Evolutionary conservation across 129 eudicot species (phyloP).

Genomic region (Smallanthus sonchifolius): DNA sequence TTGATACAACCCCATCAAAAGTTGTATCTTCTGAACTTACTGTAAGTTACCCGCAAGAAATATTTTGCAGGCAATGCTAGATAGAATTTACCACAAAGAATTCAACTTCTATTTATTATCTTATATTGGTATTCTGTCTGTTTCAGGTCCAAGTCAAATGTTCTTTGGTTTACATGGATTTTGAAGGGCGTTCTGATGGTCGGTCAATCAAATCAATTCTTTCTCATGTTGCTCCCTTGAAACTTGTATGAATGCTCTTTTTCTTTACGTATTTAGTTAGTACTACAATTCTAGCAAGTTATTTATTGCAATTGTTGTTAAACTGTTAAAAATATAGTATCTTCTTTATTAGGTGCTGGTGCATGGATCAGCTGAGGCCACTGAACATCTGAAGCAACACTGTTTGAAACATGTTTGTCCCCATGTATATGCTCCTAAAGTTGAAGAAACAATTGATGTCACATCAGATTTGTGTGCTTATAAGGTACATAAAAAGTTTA

Average conservation of each 20-base stretch:
- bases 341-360: conserved; percentile 66
- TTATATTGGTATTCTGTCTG: conserved; percentile 10
- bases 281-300: not conserved
- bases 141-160: conserved; percentile 90
- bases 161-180: conserved; percentile 80
- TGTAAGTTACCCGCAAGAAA: conserved; percentile 39
- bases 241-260: conserved; percentile 54
- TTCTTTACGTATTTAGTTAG: not conserved
- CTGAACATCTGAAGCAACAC: conserved; percentile 96
- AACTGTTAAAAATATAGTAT: not conserved
- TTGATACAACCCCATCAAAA: conserved; percentile 93
- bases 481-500: conserved; percentile 42
- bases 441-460: conserved; percentile 93
- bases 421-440: conserved; percentile 89
- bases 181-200: conserved; percentile 99
- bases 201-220: conserved; percentile 89
- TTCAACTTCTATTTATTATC: not conserved
- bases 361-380: conserved; percentile 99
- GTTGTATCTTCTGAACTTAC: conserved; percentile 86
- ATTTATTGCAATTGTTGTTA: not conserved
- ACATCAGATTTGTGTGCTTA: conserved; percentile 98
- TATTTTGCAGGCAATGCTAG: not conserved
- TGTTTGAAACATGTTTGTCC: conserved; percentile 86
- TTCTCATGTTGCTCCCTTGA: conserved; percentile 81
- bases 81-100: not conserved